A percentile compares a stretch with the other conserved stretches of the same genome.
Evolutionary conservation across 768 basidiomycete genomes (phyloP).

Genomic region (Tulasnella sp.): DNA sequence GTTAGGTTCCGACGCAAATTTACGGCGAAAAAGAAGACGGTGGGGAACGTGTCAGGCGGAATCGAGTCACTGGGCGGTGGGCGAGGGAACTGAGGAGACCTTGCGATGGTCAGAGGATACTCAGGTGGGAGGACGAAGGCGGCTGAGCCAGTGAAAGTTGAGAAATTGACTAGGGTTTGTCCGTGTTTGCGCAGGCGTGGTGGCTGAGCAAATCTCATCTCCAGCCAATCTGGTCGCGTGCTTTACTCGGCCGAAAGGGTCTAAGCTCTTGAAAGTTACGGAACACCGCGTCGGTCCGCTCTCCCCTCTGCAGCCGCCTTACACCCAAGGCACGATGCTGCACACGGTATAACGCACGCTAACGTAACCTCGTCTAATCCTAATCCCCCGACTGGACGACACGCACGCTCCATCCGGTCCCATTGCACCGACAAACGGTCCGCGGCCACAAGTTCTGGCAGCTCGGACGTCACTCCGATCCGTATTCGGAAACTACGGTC

Average conservation of each 20-base stretch:
- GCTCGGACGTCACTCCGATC: constrained; percentile 8
- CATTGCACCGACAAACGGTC: constrained; percentile 14
- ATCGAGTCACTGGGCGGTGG: neutral
- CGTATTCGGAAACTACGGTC: neutral
- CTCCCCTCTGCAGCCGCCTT: neutral
- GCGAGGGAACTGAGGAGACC: neutral
- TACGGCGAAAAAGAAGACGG: neutral
- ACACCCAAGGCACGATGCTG: constrained; percentile 11
- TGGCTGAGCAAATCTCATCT: neutral
- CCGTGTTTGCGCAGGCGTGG: neutral
- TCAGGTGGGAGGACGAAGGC: neutral
- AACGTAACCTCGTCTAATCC: neutral
- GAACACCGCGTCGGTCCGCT: constrained; percentile 9
- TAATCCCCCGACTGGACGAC: constrained; percentile 6
- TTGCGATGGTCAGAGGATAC: neutral
- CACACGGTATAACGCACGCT: neutral
- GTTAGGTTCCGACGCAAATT: neutral
- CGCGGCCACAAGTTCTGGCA: neutral
- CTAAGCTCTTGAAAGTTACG: neutral
- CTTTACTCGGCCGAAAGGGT: constrained; percentile 18
- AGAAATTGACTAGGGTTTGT: constrained; percentile 12
- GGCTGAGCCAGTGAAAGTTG: constrained; percentile 6
- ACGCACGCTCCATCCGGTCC: constrained; percentile 1
- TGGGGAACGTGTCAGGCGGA: neutral
- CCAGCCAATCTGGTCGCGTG: neutral